Conservation (phyloP, 1,284 basidiomycete genomes). For the Naganishia liquefaciens region DNA sequence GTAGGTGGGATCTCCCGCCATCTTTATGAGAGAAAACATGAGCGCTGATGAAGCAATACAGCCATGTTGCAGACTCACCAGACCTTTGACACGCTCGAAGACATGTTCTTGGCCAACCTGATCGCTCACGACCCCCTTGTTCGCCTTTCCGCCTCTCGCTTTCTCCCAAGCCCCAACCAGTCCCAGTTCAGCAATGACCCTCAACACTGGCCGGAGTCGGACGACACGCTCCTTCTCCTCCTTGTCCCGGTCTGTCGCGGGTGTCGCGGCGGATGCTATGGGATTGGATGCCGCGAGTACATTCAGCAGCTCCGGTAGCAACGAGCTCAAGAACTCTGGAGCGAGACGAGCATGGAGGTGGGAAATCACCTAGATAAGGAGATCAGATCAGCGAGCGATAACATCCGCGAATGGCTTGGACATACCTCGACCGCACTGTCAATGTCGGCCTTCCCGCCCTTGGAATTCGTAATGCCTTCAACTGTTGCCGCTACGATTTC, state of each 20-base stretch:
- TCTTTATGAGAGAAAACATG: conserved; percentile 56
- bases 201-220: conserved; percentile 79
- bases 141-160: conserved; percentile 59
- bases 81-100: conserved; percentile 63
- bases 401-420: conserved; percentile 26
- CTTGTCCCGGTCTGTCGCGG: conserved; percentile 70
- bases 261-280: conserved; percentile 45
- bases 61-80: conserved; percentile 61
- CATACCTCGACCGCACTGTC: conserved; percentile 88
- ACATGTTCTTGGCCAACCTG: conserved; percentile 80
- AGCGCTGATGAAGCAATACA: not conserved
- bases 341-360: conserved; percentile 82
- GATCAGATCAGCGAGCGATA: not conserved
- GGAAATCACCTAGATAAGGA: conserved; percentile 69
- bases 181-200: conserved; percentile 86
- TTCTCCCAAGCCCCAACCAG: conserved; percentile 68
- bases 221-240: conserved; percentile 79
- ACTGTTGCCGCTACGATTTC: conserved; percentile 84
- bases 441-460: conserved; percentile 77
- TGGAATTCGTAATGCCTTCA: conserved; percentile 83
- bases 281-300: conserved; percentile 56
- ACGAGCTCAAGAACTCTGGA: conserved; percentile 72
- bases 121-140: conserved; percentile 61
- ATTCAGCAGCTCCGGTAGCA: conserved; percentile 66
- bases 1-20: conserved; percentile 80